These are phyloP conservation scores for Melanopsichium pennsylvanicum DNA, from an alignment of 1,284 basidiomycete genomes.

Conservation along the genomic window DNA sequence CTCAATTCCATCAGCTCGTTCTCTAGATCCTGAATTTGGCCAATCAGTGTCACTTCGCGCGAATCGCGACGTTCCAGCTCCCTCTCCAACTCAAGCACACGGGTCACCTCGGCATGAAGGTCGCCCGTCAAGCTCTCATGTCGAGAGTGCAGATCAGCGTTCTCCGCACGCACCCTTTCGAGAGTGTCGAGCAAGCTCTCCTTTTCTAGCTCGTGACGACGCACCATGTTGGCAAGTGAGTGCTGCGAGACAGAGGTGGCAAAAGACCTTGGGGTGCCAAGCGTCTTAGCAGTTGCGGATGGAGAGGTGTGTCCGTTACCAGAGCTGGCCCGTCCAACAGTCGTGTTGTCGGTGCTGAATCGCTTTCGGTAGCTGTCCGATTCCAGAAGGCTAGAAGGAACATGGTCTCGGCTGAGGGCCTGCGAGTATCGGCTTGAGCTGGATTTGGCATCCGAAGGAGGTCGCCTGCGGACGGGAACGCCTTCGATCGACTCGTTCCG, in stretches of 20 bases:
- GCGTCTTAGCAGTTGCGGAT: constrained; percentile 54
- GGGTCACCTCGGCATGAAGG: constrained; percentile 54
- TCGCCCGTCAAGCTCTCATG: constrained; percentile 46
- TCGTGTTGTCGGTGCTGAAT: constrained; percentile 43
- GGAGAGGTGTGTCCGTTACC: constrained; percentile 52
- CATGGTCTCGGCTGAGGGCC: constrained; percentile 29
- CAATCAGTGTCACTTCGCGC: constrained; percentile 33
- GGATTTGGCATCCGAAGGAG: constrained; percentile 36
- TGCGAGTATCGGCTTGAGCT: constrained; percentile 40
- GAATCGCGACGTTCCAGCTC: constrained; percentile 50
- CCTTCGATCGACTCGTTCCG: constrained; percentile 7
- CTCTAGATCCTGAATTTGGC: constrained; percentile 40
- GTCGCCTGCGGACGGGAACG: constrained; percentile 13
- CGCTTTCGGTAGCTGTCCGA: constrained; percentile 33
- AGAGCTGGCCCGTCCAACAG: constrained; percentile 39
- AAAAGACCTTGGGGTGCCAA: constrained; percentile 51
- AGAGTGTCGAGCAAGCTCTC: constrained; percentile 54
- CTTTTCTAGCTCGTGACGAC: constrained; percentile 56
- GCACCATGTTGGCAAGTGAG: constrained; percentile 39
- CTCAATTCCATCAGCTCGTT: constrained; percentile 35
- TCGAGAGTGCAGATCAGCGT: constrained; percentile 29
- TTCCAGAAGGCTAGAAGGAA: constrained; percentile 21
- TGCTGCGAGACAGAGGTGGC: constrained; percentile 39
- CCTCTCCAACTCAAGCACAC: constrained; percentile 51
- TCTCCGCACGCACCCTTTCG: constrained; percentile 44